Evolutionary conservation across 164 flowering plant genomes (phyloP), one percentile per base, ranked within the genome.

Genomic region (Chloranthus sessilifolius): DNA sequence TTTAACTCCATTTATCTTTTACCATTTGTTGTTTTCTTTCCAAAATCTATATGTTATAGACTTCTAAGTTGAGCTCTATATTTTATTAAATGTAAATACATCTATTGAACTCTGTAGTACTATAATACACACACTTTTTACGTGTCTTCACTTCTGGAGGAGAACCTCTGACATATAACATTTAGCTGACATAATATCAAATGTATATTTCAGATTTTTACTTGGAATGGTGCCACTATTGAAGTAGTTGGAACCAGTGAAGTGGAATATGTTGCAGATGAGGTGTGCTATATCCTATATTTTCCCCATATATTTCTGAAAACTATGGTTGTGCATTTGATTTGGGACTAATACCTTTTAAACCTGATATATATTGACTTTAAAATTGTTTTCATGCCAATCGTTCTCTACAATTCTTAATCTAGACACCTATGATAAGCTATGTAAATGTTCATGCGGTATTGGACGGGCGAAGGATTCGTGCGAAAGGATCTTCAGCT

Each of bases 401-500:
- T n/a, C n/a, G n/a, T n/a, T n/a, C n/a, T 11, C 48, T 47, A 15
- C 10, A 20, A 40, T 47, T 25, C 46, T 58, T 64, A 25, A 7
- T 42, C 36, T 61, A 92, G 99, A 92, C 99, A 4, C 97, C 97
- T 2, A 88, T 86, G 97, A 59, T 88, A 37, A 84, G 84, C 58
- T 92, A 92, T 70, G 81, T 92, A 17, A 92, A 92, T 67, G 97
- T 92, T 42, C 95, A 92, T 69, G 99, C 91, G 52, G 66, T 88
- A 19, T 70, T 92, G 31, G 97, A 86, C 3, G 97, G 74, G 34
- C 75, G 95, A 25, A 78, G 99, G 64, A 77, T 61, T 59, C 87
- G 78, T 55, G 95, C 99, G 12, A 92, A 79, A 65, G 95, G 78
- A 42, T 79, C 89, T 15, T 59, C 91, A 5, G 25, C 75, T 0